Evolutionary conservation across 2,329 filamentous ascomycete species (phyloP).

Genomic region (Xylariaceae sp.): DNA sequence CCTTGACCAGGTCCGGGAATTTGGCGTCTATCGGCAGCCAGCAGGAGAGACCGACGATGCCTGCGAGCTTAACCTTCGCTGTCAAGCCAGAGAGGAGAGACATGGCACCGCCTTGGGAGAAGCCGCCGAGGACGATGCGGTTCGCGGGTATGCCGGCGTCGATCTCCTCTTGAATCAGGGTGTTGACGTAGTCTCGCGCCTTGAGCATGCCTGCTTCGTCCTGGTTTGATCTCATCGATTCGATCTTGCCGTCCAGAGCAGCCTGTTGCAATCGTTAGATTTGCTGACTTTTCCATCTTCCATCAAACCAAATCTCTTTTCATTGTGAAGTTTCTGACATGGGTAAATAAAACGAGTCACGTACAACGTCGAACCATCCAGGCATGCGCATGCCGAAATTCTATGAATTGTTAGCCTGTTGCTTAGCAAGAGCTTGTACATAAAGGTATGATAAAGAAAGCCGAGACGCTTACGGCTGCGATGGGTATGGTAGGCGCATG

Average conservation of each 20-base stretch:
- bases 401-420: constrained; percentile 36
- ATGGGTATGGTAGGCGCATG: constrained; percentile 85
- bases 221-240: constrained; percentile 33
- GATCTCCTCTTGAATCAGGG: constrained; percentile 75
- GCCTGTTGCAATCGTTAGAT: constrained; percentile 16
- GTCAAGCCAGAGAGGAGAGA: constrained; percentile 78
- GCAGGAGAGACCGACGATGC: constrained; percentile 79
- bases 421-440: neutral
- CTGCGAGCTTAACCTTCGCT: constrained; percentile 68
- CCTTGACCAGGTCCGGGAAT: constrained; percentile 53
- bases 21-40: constrained; percentile 71
- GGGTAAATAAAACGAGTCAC: constrained; percentile 14
- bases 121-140: constrained; percentile 81
- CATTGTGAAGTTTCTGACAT: neutral
- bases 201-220: constrained; percentile 70
- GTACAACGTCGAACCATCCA: constrained; percentile 80
- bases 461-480: constrained; percentile 58
- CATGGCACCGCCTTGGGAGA: constrained; percentile 86
- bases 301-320: constrained; percentile 1
- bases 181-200: constrained; percentile 72
- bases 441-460: too few relatives aligned
- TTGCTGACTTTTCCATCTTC: neutral
- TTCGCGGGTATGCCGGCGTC: constrained; percentile 74
- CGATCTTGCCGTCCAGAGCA: constrained; percentile 25
- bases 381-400: constrained; percentile 78